phyloP scores from a whole-genome alignment of 2,329 filamentous ascomycete genomes.

The Chaetomium sp. region DNA sequence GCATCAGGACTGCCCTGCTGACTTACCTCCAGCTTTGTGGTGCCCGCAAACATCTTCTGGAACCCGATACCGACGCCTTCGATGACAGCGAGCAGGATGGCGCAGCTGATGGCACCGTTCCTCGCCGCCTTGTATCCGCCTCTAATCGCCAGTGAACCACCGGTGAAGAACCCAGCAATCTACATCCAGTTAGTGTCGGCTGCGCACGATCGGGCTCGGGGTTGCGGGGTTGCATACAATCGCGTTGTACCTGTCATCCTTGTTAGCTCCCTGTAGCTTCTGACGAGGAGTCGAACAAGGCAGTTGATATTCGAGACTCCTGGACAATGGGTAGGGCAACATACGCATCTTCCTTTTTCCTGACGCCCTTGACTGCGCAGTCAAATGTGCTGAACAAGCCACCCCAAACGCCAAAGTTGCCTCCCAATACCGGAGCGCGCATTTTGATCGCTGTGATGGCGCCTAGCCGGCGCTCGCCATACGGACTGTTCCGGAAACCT shows the following conservation, averaged over 20 bases:
- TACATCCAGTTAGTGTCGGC: conserved; percentile 15
- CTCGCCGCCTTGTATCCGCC: conserved; percentile 89
- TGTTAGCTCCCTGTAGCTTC: background rate
- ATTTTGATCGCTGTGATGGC: conserved; percentile 97
- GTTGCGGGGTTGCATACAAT: conserved; percentile 60
- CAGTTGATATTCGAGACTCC: too few relatives aligned
- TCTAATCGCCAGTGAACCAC: conserved; percentile 85
- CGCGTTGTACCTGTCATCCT: conserved; percentile 65
- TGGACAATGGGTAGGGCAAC: background rate
- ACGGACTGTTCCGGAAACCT: conserved; percentile 84
- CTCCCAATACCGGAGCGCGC: conserved; percentile 90
- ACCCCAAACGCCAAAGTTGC: conserved; percentile 95
- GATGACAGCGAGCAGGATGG: conserved; percentile 90
- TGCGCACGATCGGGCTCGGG: background rate
- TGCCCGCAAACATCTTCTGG: conserved; percentile 37
- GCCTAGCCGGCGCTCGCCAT: conserved; percentile 93
- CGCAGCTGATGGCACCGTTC: conserved; percentile 95
- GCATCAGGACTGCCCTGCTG: too few relatives aligned
- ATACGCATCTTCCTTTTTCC: conserved; percentile 94
- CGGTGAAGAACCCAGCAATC: conserved; percentile 95
- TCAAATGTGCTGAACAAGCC: conserved; percentile 95
- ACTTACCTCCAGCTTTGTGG: conserved; percentile 36
- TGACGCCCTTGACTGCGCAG: conserved; percentile 90
- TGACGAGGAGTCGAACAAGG: too few relatives aligned
- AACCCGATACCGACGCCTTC: conserved; percentile 91